Conservation (phyloP, 2,329 filamentous ascomycete species). For the Fusarium sp. region DNA sequence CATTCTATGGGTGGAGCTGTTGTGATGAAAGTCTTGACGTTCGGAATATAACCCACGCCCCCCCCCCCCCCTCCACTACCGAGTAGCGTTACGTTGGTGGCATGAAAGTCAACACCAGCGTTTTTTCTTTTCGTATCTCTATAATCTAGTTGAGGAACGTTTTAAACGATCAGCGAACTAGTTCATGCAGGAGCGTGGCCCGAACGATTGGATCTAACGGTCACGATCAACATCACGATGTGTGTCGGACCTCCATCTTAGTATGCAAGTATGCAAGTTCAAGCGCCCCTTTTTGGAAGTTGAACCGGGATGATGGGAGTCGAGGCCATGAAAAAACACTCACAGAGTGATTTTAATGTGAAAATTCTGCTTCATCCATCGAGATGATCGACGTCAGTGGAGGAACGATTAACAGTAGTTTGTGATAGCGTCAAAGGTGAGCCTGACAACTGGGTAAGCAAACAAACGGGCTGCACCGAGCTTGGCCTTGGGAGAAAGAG, state of each 20-base stretch:
- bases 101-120: background rate
- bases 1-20: background rate
- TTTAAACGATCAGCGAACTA: background rate
- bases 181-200: background rate
- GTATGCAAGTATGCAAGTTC: background rate
- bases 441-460: background rate
- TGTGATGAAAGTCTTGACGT: background rate
- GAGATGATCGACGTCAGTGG: conserved; percentile 11
- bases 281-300: background rate
- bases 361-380: background rate
- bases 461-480: background rate
- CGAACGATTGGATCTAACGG: background rate
- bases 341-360: background rate
- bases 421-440: conserved; percentile 6
- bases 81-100: conserved; percentile 13
- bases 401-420: background rate
- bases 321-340: background rate
- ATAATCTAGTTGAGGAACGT: background rate
- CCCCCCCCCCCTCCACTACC: background rate
- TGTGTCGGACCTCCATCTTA: background rate
- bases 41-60: conserved; percentile 1
- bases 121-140: background rate
- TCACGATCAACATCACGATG: conserved; percentile 12
- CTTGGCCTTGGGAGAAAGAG: background rate
- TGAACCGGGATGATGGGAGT: background rate